Conservation (phyloP, 352 stramenopile genomes). For the Phytophthora boehmeriae region DNA sequence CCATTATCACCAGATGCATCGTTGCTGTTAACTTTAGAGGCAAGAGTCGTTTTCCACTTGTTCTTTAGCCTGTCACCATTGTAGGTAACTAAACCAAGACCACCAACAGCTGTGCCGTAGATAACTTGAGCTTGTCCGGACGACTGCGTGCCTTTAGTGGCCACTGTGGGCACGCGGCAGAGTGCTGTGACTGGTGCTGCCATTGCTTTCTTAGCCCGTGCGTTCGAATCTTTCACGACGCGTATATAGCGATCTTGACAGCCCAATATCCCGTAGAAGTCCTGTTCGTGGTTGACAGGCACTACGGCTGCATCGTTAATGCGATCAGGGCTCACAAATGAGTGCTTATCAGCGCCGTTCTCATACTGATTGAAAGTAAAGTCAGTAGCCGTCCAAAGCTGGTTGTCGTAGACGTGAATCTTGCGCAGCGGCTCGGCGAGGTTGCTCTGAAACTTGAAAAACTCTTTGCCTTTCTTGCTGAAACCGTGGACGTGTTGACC, state of each 20-base stretch:
- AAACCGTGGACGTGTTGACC: slow-evolving; percentile 74
- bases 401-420: slow-evolving; percentile 67
- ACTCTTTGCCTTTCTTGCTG: slow-evolving; percentile 88
- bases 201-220: slow-evolving; percentile 69
- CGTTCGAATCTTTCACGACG: slow-evolving; percentile 62
- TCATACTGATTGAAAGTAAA: slow-evolving; percentile 88
- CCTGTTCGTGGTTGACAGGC: slow-evolving; percentile 57
- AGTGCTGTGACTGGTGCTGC: slow-evolving; percentile 57
- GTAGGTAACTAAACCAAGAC: slow-evolving; percentile 65
- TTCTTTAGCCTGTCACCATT: slow-evolving; percentile 80
- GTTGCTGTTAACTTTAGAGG: slow-evolving; percentile 19
- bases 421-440: slow-evolving; percentile 80
- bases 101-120: slow-evolving; percentile 69
- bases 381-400: slow-evolving; percentile 78
- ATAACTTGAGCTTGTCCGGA: slow-evolving; percentile 48
- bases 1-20: slow-evolving; percentile 8
- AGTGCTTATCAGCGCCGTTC: slow-evolving; percentile 77
- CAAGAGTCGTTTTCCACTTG: slow-evolving; percentile 64
- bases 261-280: slow-evolving; percentile 67
- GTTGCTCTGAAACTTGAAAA: slow-evolving; percentile 89
- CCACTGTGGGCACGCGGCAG: slow-evolving; percentile 33
- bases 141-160: slow-evolving; percentile 18
- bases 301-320: slow-evolving; percentile 84
- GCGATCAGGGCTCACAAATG: slow-evolving; percentile 75
- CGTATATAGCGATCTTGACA: slow-evolving; percentile 79